Evolutionary conservation across 1,139 yeast species (phyloP), one percentile per base, ranked within the genome.

Genomic region (Kodamaea arcana): DNA sequence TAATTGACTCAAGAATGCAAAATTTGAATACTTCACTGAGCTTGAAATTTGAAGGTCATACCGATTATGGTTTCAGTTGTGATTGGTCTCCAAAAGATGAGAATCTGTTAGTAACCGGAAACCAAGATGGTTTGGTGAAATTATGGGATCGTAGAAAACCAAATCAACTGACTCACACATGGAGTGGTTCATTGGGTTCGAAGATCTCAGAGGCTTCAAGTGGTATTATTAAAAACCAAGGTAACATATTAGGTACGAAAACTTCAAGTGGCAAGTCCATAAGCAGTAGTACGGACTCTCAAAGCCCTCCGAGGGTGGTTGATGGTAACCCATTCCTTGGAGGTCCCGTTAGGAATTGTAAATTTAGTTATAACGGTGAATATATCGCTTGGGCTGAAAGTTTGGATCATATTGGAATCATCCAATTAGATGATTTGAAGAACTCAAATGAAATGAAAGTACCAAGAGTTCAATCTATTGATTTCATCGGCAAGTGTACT

Each of bases 101-200:
- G 18, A 56, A 70, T 32, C 45, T 62, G 4, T 43, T 78, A 13
- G 67, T 76, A 8, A 71, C 82, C 0, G 84, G 84, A 3, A 75
- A 72, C 46, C 84, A 79, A 51, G 85, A 79, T 50, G 72, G 80
- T 3, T 69, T 80, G 8, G 71, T 78, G 10, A 58, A 75, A 33
- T 44, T 78, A 8, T 77, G 77, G 69, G 84, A 78, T 50, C 55
- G 75, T 37, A 50, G 73, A 25, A 52, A 51, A 32, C 45, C 60
- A 7, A 41, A 50, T 2, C 33, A 47, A 17, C 55, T 66, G 20
- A 32, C 64, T 11, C 52, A 50, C 41, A 48, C 62, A 17, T 61
- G 66, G 63, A 60, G 57, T 37, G 65, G 77, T 3, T 54, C 67
- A 3, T 42, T 67, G 7, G 73, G 73, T 1, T 41, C 54, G 8